These are phyloP conservation scores for Myriosclerotinia curreyana DNA, from an alignment of 2,329 filamentous ascomycete species.

Conservation along the genomic window DNA sequence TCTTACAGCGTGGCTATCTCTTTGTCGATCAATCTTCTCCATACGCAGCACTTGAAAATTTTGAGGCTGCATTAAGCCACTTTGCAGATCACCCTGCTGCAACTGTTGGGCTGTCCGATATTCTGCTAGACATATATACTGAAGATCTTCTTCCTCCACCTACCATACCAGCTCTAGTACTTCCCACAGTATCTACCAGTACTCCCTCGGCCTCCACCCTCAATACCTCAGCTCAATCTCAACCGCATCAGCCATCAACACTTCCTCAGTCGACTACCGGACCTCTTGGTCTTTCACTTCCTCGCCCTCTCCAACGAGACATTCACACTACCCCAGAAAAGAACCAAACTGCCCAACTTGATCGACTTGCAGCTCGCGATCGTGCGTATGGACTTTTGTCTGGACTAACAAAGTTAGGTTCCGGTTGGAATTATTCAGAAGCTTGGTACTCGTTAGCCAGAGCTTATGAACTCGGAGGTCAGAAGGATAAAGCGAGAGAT, in stretches of 20 bases:
- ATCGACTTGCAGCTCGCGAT: conserved; percentile 85
- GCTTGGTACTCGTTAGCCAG: conserved; percentile 88
- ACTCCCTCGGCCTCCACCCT: conserved; percentile 34
- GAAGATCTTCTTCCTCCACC: conserved; percentile 61
- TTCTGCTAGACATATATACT: conserved; percentile 82
- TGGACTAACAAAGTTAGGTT: conserved; percentile 77
- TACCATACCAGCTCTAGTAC: conserved; percentile 42
- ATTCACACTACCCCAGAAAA: conserved; percentile 20
- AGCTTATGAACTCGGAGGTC: conserved; percentile 82
- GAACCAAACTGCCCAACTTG: conserved; percentile 41
- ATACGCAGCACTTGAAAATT: conserved; percentile 70
- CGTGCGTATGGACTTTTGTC: conserved; percentile 82
- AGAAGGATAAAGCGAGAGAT: conserved; percentile 83
- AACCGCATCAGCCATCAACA: conserved; percentile 26
- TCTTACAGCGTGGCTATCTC: conserved; percentile 36
- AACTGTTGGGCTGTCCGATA: conserved; percentile 77
- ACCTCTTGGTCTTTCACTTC: conserved; percentile 37
- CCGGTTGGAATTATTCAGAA: conserved; percentile 86
- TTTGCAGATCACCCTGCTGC: conserved; percentile 76
- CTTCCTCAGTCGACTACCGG: conserved; percentile 23
- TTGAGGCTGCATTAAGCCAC: conserved; percentile 78
- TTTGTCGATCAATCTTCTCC: conserved; percentile 42
- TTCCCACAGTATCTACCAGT: conserved; percentile 29
- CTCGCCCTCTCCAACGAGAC: conserved; percentile 20
- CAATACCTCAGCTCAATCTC: conserved; percentile 23